Evolutionary conservation across 2,329 filamentous ascomycete genomes (phyloP), one percentile per base, ranked within the genome.

Genomic region (Alternaria triticina): DNA sequence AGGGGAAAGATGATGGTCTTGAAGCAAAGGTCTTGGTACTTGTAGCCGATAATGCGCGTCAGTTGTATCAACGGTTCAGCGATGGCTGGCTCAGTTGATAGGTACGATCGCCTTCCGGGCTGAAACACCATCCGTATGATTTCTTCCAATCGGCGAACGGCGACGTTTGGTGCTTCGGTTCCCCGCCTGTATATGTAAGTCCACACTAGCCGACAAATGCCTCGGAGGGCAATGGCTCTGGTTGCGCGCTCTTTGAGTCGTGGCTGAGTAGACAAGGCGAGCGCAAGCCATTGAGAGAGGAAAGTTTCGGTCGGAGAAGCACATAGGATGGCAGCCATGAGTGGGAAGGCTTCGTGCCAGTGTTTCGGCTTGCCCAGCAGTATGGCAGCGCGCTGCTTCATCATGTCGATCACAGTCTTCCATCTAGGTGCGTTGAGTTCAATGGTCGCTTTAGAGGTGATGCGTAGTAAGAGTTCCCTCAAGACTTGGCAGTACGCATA

Each of bases 401-500:
- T 87, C 22, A 90, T 87, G 59, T 91, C 88, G 56, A 98, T 83
- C 6, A 97, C 94, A 65, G 96, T 90, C 67, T 89, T 90, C 96
- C 96, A 99, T 78, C 90, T 95, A 0, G 91, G 89, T 67, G 91
- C 86, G 57, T 90, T 90, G 64, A 98, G 86, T 75, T 97, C 92
- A 52, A 87, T 89, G 59, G 86, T 90, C 6, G 93, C 91, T 67
- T 89, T 92, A 5, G 92, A 92, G 13, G 95, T 95, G 54, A 99
- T 90, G 1, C 94, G 93, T 13, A 97, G 86, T 23, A 99, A 82
- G 27, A 99, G 85, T 70, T 92, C 91, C 72, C 97, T 93, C 56
- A 99, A 87, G 22, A 97, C 90, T 74, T 97, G 92, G 77, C 96
- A 98, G 76, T 97, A 99, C 0, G 94, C 93, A 70, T 95, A 91